Evolutionary conservation across 768 basidiomycete genomes (phyloP).

Genomic region (Tulasnella sp.): DNA sequence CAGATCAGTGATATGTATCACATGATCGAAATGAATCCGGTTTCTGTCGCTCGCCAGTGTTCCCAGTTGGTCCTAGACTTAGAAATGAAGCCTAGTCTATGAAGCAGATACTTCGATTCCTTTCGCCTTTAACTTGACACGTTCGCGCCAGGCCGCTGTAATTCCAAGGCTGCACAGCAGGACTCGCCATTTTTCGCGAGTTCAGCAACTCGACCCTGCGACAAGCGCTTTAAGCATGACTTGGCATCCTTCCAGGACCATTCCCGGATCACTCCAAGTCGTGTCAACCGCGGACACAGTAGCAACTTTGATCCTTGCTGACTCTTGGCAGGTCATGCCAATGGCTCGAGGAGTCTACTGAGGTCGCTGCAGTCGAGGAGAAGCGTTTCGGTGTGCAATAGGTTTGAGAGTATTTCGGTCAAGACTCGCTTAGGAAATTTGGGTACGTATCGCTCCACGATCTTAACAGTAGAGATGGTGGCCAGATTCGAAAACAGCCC

Average conservation of each 20-base stretch:
- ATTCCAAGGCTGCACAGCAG: background rate
- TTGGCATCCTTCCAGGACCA: background rate
- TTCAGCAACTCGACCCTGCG: background rate
- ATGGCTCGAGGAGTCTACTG: too few species aligned
- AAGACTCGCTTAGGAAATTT: too few species aligned
- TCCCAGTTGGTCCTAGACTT: background rate
- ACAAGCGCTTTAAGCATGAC: background rate
- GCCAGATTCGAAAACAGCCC: too few species aligned
- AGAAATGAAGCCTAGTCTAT: background rate
- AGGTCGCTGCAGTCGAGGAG: too few species aligned
- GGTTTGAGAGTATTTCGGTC: too few species aligned
- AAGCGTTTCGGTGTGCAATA: too few species aligned
- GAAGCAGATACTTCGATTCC: background rate
- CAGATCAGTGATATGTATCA: background rate
- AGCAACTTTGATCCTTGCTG: too few species aligned
- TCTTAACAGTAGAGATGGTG: too few species aligned
- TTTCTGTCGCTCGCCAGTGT: background rate
- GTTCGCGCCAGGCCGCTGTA: background rate
- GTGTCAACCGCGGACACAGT: background rate
- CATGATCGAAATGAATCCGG: too few species aligned
- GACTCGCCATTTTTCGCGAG: background rate
- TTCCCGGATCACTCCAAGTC: background rate
- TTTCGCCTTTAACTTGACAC: background rate
- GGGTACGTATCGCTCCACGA: too few species aligned
- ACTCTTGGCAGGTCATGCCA: too few species aligned